Base-by-base conservation (phyloP, 306 rosid genomes). In the Aeschynomene evenia region DNA sequence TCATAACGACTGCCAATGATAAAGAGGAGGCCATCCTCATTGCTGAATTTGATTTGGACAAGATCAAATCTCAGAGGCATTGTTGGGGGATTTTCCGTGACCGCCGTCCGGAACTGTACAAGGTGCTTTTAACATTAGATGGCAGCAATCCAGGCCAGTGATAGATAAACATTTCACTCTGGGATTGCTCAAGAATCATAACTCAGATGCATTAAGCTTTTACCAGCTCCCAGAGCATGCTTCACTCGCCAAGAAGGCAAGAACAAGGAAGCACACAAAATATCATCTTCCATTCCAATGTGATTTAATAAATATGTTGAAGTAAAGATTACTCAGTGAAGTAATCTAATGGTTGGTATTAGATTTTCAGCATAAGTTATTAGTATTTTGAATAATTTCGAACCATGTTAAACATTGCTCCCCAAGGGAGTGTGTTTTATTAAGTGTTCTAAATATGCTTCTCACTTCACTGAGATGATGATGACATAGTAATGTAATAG, bases 71-170 rank as follows among this genome's bases (percentile, higher is more conserved):
- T 61, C 81, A 77, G 80, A 83, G 99, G 70, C 88, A 84, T 74
- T 43, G 82, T 56, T 94, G 99, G 99, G 98, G 99, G 33, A 77
- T 91, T 15, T 94, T 88, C 65, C 92, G 97, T 16, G 99, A 94
- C 66, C 86, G 99, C 22, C 95, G 99, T 20, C 99, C 97, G 4
- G 96, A 87, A 29, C 75, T 94, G 20, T 94, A 91, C 78, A 91
- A 91, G 88, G 89, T 81, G 80, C 89, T 94, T 78, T 82, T 94
- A 64, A 84, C 99, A 29, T 82, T 84, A 69, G 84, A 80, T 36
- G 80, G 84, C 45, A 57, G 2, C 4, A 75, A 57, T 64, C 74
- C 61, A 0, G 61, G 63, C 63, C 74, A 0, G 20, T 59, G 40
- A 78, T 70, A 59, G 13, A 50, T 59, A 7, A 26, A 37, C 34